A percentile compares a stretch with the other conserved stretches of the same genome.
Conservation (phyloP, 352 stramenopile species). For the Phytophthora tentaculata region DNA sequence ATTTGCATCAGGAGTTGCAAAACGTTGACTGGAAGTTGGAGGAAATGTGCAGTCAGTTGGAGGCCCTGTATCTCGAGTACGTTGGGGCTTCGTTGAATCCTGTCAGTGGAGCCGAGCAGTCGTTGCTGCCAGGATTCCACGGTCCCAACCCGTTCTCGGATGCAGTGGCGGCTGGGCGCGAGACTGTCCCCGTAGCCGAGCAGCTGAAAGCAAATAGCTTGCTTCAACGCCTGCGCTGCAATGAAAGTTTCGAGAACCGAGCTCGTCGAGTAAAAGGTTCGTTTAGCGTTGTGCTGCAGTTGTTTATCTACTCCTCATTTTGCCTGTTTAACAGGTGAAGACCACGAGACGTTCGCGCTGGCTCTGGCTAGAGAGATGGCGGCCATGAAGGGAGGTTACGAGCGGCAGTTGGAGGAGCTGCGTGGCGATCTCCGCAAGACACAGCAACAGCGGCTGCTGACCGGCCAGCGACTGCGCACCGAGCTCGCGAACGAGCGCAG, state of each 20-base stretch:
- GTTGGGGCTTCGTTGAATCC: conserved; percentile 5
- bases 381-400: conserved; percentile 71
- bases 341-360: conserved; percentile 78
- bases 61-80: conserved; percentile 55
- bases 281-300: not conserved
- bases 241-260: conserved; percentile 29
- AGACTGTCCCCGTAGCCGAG: conserved; percentile 60
- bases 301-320: conserved; percentile 5
- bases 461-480: conserved; percentile 47
- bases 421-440: conserved; percentile 52
- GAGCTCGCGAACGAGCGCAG: conserved; percentile 62
- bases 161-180: conserved; percentile 62
- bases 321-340: conserved; percentile 48
- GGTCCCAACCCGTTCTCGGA: conserved; percentile 70
- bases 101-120: conserved; percentile 8
- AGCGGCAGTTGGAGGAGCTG: conserved; percentile 71
- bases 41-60: conserved; percentile 60
- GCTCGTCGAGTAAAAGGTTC: conserved; percentile 31
- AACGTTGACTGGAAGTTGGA: conserved; percentile 70
- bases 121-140: conserved; percentile 21
- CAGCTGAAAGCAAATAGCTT: conserved; percentile 50
- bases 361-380: conserved; percentile 74
- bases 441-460: conserved; percentile 52
- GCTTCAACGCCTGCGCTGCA: conserved; percentile 22
- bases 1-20: conserved; percentile 51